These are phyloP conservation scores for Fusarium oligoseptatum DNA, from an alignment of 2,329 filamentous ascomycete genomes.

Conservation along the genomic window DNA sequence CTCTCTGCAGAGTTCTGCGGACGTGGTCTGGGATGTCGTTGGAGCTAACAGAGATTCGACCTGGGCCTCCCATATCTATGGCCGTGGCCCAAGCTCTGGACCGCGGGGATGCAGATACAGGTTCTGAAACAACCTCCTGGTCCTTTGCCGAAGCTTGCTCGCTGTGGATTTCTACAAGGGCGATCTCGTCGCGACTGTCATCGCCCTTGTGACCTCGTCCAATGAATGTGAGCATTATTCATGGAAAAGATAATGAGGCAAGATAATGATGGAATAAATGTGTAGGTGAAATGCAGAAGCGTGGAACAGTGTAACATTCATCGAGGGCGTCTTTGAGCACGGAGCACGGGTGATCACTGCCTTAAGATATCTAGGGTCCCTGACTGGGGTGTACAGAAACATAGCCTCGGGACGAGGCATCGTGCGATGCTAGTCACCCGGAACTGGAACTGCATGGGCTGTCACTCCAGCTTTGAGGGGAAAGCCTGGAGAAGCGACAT, in stretches of 20 bases:
- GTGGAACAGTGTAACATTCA: background rate
- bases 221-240: conserved; percentile 9
- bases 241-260: background rate
- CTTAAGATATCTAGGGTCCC: conserved; percentile 7
- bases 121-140: background rate
- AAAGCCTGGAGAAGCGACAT: background rate
- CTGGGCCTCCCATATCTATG: background rate
- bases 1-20: background rate
- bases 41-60: conserved; percentile 9
- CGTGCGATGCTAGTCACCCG: conserved; percentile 2
- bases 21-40: conserved; percentile 3
- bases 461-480: background rate
- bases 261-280: background rate
- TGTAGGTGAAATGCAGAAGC: background rate
- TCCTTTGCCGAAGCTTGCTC: background rate
- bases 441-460: background rate
- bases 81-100: background rate
- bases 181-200: conserved; percentile 11
- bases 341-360: conserved; percentile 3
- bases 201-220: conserved; percentile 3
- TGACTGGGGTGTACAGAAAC: background rate
- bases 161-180: conserved; percentile 8
- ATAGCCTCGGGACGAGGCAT: background rate
- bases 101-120: background rate
- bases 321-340: background rate